Evolutionary conservation across 148 eudicot species (phyloP), one percentile per base, ranked within the genome.

Genomic region (Euryodendron excelsum): DNA sequence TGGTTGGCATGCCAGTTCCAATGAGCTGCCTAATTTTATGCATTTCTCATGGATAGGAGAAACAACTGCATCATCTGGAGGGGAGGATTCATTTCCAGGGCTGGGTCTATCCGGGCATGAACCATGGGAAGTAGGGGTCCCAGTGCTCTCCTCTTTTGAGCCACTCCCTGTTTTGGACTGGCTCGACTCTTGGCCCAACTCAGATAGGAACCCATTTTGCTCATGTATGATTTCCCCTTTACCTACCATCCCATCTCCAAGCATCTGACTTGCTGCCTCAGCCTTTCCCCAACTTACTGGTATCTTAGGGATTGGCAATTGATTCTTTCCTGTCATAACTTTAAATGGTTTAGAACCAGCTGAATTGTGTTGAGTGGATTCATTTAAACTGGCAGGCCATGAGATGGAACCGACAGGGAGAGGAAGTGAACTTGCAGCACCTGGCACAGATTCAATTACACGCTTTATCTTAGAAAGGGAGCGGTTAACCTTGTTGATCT

Each of bases 401-500:
- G 90, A 77, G 73, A 85, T 71, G 44, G 88, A 80, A 55, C 89
- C 87, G 56, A 83, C 92, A 75, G 83, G 73, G 50, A 87, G 90
- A 21, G 94, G 98, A 60, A 80, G 78, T 55, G 90, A 81, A 73
- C 82, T 87, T 41, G 87, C 96, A 61, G 89, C 84, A 60, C 96
- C 98, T 83, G 89, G 96, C n/a, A 93, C 98, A n/a, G 98, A 95
- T 86, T 95, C 94, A 9, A 95, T 95, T 52, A 55, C 53, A 28
- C 12, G 80, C 91, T 92, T 89, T 66, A 69, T 41, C 66, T 69
- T 78, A 14, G 74, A 83, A 36, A 93, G 56, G 37, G 76, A 93
- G 69, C 96, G 94, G 76, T 89, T 93, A 62, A 93, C 97, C 80
- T 90, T 93, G 80, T 90, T 95, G 75, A 93, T 91, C 86, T 92